Evolutionary conservation across 108 stramenopile genomes (phyloP).

Genomic region (Stephanodiscus triporus): DNA sequence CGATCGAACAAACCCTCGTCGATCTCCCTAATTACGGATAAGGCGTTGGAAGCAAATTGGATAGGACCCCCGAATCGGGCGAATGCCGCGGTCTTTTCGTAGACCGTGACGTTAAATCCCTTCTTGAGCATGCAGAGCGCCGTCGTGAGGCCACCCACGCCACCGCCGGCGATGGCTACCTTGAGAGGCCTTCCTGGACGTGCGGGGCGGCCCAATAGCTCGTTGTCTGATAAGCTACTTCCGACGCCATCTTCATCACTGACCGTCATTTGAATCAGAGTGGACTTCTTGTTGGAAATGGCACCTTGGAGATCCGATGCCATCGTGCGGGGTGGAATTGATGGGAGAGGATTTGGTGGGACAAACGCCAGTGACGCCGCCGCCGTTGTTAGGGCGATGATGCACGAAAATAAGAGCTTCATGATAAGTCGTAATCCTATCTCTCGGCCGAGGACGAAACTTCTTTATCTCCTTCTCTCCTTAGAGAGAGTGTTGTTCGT

Average conservation of each 20-base stretch:
- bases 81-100: slow-evolving; percentile 94
- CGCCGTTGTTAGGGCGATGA: slow-evolving; percentile 16
- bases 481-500: too few species aligned
- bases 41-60: slow-evolving; percentile 96
- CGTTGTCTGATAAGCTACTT: slow-evolving; percentile 12
- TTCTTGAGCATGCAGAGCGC: slow-evolving; percentile 92
- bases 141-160: slow-evolving; percentile 92
- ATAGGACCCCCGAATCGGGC: slow-evolving; percentile 97
- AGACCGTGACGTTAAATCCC: slow-evolving; percentile 95
- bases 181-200: slow-evolving; percentile 83
- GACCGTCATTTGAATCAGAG: not conserved
- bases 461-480: too few species aligned
- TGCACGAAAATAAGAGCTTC: slow-evolving; percentile 25
- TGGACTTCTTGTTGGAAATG: not conserved
- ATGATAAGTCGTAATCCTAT: too few species aligned
- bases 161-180: slow-evolving; percentile 94
- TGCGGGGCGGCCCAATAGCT: slow-evolving; percentile 71
- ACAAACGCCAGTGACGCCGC: slow-evolving; percentile 19
- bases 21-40: slow-evolving; percentile 93
- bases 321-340: slow-evolving; percentile 6
- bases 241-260: not conserved
- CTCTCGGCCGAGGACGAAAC: too few species aligned
- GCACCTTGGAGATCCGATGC: not conserved
- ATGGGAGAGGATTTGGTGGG: slow-evolving; percentile 1
- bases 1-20: slow-evolving; percentile 87